phyloP scores from a whole-genome alignment of 176 grass and related monocot genomes.

The Oryza australiensis region DNA sequence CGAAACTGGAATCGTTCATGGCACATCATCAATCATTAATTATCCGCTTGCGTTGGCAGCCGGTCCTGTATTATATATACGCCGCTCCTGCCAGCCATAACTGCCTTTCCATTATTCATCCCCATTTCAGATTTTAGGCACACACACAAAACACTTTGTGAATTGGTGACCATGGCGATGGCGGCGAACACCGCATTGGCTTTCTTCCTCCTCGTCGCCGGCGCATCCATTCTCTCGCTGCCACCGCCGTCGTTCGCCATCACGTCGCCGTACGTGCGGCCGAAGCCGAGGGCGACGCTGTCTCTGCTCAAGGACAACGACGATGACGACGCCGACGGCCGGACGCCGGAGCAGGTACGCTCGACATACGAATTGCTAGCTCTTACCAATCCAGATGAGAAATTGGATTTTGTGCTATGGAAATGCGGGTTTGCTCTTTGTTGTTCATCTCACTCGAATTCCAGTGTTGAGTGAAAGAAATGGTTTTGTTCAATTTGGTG shows the following conservation, averaged over 20 bases:
- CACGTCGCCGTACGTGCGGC: conserved; percentile 52
- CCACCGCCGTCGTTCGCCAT: conserved; percentile 22
- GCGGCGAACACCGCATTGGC: background rate
- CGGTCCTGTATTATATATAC: background rate
- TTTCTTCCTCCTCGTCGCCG: conserved; percentile 12
- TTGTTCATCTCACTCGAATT: background rate
- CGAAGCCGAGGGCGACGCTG: conserved; percentile 34
- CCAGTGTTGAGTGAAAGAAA: no score
- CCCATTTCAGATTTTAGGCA: background rate
- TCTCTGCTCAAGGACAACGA: conserved; percentile 15
- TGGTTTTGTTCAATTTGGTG: no score
- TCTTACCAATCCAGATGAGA: no score
- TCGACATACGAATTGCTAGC: no score
- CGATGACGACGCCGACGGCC: conserved; percentile 34
- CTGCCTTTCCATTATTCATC: background rate
- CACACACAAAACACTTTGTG: background rate
- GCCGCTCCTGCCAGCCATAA: no score
- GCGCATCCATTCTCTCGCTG: background rate
- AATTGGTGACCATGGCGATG: background rate
- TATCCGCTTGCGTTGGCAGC: background rate
- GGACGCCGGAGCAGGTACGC: conserved; percentile 61
- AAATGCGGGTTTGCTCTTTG: background rate
- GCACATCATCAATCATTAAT: background rate
- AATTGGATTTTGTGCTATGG: background rate
- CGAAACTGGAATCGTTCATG: background rate